Base-by-base conservation (phyloP, 1,284 basidiomycete genomes). In the Pseudomicrostroma phylloplanum region DNA sequence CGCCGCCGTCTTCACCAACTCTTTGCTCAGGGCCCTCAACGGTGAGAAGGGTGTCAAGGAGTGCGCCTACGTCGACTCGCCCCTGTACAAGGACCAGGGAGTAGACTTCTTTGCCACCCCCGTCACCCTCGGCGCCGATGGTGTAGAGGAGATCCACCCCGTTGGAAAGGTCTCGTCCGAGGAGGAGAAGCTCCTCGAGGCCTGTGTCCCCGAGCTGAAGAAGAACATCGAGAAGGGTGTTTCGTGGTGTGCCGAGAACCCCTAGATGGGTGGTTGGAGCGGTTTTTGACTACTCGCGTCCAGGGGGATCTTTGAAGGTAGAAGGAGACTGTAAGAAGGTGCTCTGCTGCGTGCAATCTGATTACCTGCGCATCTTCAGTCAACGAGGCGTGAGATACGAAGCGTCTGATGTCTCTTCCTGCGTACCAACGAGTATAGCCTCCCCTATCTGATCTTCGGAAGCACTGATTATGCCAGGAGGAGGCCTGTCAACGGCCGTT, bases 11-110 rank as follows among this genome's bases (percentile, higher is more conserved):
- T 68, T 69, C 67, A 69, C 71, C 67, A 91, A 91, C 77, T 89
- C 89, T 55, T 82, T 96, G 73, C 83, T 96, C 77, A 86, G 87
- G 61, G 92, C 91, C n/a, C 66, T 91, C 70, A 87, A 87, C 68
- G 93, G 93, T 73, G 90, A 92, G 83, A 88, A 87, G 80, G 89
- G 89, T 65, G 86, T 96, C 72, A 81, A 90, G 63, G 86, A 87
- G 43, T 92, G 92, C 40, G 88, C 87, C 66, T 96, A 88, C 76
- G 90, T 96, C 73, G 85, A 90, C 80, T 86, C 91, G 71, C 81
- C 84, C 56, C 86, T 92, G 19, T 91, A 92, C 82, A 81, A 84
- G 71, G 74, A 79, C 67, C 82, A 81, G 64, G 88, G 91, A 64
- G 89, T 86, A 56, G 85, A 84, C 59, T 79, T 78, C 74, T 79